Evolutionary conservation across 148 eudicot species (phyloP).

Genomic region (Gaultheria prostrata): DNA sequence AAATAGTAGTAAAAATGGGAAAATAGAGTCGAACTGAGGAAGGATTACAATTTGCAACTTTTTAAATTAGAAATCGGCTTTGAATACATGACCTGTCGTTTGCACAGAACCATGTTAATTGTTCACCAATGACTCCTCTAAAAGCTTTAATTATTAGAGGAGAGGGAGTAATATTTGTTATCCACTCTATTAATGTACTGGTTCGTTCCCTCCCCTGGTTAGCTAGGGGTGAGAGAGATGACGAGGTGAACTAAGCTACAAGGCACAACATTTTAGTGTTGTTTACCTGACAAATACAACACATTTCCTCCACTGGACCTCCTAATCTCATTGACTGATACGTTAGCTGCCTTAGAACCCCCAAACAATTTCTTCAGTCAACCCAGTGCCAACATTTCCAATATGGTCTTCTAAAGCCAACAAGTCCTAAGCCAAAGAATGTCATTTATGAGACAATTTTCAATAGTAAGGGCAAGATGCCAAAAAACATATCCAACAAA

Average conservation of each 20-base stretch:
- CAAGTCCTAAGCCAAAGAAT: slow-evolving; percentile 43
- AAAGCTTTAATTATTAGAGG: too few relatives aligned
- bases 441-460: background rate
- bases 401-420: slow-evolving; percentile 83
- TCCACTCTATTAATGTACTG: too few relatives aligned
- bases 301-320: slow-evolving; percentile 57
- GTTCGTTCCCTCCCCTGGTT: too few relatives aligned
- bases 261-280: too few relatives aligned
- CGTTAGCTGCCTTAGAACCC: slow-evolving; percentile 48
- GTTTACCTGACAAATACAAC: slow-evolving; percentile 78
- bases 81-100: background rate
- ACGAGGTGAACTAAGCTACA: background rate
- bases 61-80: background rate
- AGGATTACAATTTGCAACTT: background rate
- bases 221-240: background rate
- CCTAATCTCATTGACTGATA: slow-evolving; percentile 34
- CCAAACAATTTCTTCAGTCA: slow-evolving; percentile 57
- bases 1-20: background rate
- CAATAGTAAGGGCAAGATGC: background rate
- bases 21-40: too few relatives aligned
- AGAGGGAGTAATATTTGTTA: too few relatives aligned
- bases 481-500: background rate
- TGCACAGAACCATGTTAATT: background rate
- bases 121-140: background rate
- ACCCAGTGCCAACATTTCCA: slow-evolving; percentile 73